Percentiles rank a stretch among this genome's conserved stretches.
Evolutionary conservation across 1,284 basidiomycete species (phyloP).

Genomic region (Heterobasidion occidentale): DNA sequence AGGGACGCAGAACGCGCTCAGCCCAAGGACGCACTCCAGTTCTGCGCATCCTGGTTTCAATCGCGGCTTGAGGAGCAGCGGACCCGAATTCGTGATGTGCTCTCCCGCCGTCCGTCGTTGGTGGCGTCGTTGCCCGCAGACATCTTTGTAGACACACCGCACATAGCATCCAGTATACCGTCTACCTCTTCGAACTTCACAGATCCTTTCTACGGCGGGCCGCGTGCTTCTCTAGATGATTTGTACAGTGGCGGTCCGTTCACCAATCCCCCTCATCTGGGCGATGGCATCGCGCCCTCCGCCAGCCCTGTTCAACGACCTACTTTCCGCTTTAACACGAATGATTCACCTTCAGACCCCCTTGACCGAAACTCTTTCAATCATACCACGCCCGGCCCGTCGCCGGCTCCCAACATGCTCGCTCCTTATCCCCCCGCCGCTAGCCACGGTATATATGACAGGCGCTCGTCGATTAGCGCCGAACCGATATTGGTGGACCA

Average conservation of each 20-base stretch:
- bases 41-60: slow-evolving; percentile 96
- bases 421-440: slow-evolving; percentile 26
- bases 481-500: slow-evolving; percentile 88
- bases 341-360: slow-evolving; percentile 54
- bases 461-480: slow-evolving; percentile 94
- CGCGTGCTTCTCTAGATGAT: slow-evolving; percentile 38
- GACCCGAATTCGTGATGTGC: slow-evolving; percentile 58
- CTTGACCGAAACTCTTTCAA: slow-evolving; percentile 25
- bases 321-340: slow-evolving; percentile 49
- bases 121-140: slow-evolving; percentile 45
- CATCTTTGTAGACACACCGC: slow-evolving; percentile 49
- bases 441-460: slow-evolving; percentile 67
- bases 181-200: slow-evolving; percentile 41
- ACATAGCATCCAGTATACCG: slow-evolving; percentile 25
- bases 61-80: slow-evolving; percentile 78
- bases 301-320: slow-evolving; percentile 28
- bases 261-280: slow-evolving; percentile 59
- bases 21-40: slow-evolving; percentile 87
- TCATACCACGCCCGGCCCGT: slow-evolving; percentile 32
- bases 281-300: slow-evolving; percentile 20
- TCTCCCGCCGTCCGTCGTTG: slow-evolving; percentile 40
- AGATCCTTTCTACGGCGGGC: slow-evolving; percentile 34
- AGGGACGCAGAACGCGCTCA: slow-evolving; percentile 81
- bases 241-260: slow-evolving; percentile 73
- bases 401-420: slow-evolving; percentile 50